phyloP scores from a whole-genome alignment of 129 eudicot species.

The Artemisia argyi region DNA sequence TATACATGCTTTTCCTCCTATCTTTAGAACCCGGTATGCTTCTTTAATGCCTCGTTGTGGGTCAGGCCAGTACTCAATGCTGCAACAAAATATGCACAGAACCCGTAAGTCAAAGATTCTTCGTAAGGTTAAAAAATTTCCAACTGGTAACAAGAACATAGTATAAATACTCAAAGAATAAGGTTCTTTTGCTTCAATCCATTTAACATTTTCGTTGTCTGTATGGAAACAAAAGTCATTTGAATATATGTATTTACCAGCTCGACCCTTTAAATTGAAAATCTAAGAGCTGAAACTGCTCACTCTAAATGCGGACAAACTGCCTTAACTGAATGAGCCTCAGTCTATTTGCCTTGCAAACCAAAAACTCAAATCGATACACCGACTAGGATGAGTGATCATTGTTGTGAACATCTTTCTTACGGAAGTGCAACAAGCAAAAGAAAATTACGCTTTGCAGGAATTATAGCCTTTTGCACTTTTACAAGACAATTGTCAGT shows the following conservation, averaged over 20 bases:
- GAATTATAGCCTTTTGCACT: too few relatives aligned
- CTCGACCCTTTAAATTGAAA: too few relatives aligned
- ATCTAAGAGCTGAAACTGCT: neutral
- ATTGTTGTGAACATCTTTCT: neutral
- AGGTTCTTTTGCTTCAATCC: neutral
- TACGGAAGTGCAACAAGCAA: neutral
- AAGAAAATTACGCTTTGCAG: neutral
- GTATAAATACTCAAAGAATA: neutral
- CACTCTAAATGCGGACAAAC: neutral
- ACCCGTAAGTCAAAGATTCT: too few relatives aligned
- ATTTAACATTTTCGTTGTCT: too few relatives aligned
- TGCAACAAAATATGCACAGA: slow-evolving; percentile 11
- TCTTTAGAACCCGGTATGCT: slow-evolving; percentile 43
- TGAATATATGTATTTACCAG: neutral
- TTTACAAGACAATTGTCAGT: too few relatives aligned
- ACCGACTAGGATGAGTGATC: too few relatives aligned
- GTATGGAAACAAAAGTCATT: neutral
- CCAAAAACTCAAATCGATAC: too few relatives aligned
- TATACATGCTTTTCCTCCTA: slow-evolving; percentile 47
- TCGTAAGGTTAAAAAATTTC: too few relatives aligned
- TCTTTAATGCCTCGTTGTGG: slow-evolving; percentile 53
- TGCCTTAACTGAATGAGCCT: neutral
- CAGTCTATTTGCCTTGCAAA: too few relatives aligned
- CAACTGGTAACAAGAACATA: neutral
- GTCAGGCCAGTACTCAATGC: slow-evolving; percentile 60